phyloP scores from a whole-genome alignment of 2,329 filamentous ascomycete species.

The Lasiodiplodia citricola region DNA sequence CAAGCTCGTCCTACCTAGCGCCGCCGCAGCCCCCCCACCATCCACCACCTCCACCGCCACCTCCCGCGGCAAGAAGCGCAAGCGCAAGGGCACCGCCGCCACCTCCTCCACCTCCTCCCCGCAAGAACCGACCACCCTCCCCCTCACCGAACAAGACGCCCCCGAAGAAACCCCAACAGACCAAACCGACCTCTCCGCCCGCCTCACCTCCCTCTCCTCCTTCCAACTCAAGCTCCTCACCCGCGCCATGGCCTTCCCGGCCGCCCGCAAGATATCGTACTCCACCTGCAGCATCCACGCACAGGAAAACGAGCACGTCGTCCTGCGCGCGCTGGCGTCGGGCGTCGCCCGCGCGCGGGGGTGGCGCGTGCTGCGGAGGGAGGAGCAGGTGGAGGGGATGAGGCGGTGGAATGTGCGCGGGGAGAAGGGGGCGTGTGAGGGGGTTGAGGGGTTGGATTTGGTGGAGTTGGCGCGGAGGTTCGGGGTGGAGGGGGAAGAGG shows the following conservation, averaged over 20 bases:
- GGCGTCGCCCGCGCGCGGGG: constrained; percentile 68
- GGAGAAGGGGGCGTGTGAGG: constrained; percentile 56
- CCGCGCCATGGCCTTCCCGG: constrained; percentile 83
- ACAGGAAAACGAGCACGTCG: constrained; percentile 88
- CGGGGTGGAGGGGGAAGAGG: constrained; percentile 76
- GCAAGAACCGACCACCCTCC: constrained; percentile 30
- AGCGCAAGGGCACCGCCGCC: constrained; percentile 34
- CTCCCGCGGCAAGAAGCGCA: constrained; percentile 35
- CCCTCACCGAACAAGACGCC: constrained; percentile 49
- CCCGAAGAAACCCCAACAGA: too few relatives aligned
- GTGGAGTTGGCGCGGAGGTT: constrained; percentile 52
- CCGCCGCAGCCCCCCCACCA: constrained; percentile 30
- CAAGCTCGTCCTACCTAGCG: constrained; percentile 59
- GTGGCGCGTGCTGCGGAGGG: constrained; percentile 77
- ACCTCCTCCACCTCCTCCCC: constrained; percentile 31
- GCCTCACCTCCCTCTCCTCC: constrained; percentile 74
- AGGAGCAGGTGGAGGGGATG: constrained; percentile 77
- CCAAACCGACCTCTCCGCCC: constrained; percentile 55
- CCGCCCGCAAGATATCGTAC: constrained; percentile 78
- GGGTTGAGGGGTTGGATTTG: constrained; percentile 48
- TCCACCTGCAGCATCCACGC: constrained; percentile 91
- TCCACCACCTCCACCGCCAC: background rate
- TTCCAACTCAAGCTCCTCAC: constrained; percentile 84
- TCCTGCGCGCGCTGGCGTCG: constrained; percentile 72
- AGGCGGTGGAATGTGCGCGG: constrained; percentile 38